Conservation (phyloP, 1,284 basidiomycete genomes). For the Coriolopsis trogii region DNA sequence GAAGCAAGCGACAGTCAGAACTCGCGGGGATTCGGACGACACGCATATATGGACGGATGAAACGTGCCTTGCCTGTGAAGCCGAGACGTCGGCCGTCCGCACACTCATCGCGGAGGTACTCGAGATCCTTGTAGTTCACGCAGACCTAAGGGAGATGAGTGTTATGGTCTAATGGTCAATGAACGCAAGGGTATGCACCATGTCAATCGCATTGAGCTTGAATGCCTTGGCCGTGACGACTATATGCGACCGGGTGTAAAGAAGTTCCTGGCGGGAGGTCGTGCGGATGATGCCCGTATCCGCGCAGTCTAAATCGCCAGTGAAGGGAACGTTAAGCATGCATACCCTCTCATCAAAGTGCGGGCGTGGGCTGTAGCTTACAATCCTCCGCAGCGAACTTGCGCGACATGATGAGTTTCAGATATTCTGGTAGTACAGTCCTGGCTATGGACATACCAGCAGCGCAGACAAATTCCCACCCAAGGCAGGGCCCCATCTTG, state of each 20-base stretch:
- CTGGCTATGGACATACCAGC: slow-evolving; percentile 44
- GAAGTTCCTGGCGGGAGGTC: slow-evolving; percentile 70
- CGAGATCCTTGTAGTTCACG: slow-evolving; percentile 83
- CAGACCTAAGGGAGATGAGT: slow-evolving; percentile 75
- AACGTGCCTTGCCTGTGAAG: slow-evolving; percentile 80
- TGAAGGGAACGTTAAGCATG: not conserved
- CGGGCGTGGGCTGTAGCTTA: too few species aligned
- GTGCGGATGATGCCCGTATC: slow-evolving; percentile 88
- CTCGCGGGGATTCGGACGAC: too few species aligned
- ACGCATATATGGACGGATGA: not conserved
- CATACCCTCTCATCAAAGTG: not conserved
- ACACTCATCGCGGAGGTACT: slow-evolving; percentile 76
- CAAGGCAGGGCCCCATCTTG: slow-evolving; percentile 40
- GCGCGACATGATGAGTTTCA: not conserved
- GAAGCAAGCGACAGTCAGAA: too few species aligned
- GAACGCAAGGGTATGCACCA: slow-evolving; percentile 51
- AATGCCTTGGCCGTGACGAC: slow-evolving; percentile 87
- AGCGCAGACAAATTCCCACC: slow-evolving; percentile 59
- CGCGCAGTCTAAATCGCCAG: slow-evolving; percentile 90
- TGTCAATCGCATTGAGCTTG: slow-evolving; percentile 85
- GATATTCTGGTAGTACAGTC: too few species aligned
- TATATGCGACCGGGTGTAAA: slow-evolving; percentile 86
- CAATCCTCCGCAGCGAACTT: slow-evolving; percentile 94
- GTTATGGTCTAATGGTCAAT: too few species aligned
- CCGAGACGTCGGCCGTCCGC: slow-evolving; percentile 78